These are phyloP conservation scores for Combretum micranthum DNA, from an alignment of 345 rosid genomes.

Conservation along the genomic window DNA sequence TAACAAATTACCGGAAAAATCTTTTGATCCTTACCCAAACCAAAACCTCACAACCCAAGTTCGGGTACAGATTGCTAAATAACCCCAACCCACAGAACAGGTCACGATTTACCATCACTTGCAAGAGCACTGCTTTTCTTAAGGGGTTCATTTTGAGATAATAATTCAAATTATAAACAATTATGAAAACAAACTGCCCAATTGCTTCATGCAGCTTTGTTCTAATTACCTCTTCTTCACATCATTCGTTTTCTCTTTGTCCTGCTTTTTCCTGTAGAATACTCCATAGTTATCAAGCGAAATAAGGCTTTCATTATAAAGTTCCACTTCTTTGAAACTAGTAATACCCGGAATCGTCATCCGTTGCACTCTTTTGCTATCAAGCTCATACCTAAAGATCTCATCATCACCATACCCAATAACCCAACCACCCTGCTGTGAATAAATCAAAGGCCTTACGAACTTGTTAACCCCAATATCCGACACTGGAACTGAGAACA, in stretches of 20 bases:
- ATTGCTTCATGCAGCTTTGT: background rate
- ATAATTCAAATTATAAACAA: background rate
- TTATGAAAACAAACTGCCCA: background rate
- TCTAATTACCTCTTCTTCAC: slow-evolving; percentile 6
- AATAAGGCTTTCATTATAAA: slow-evolving; percentile 12
- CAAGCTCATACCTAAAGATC: slow-evolving; percentile 11
- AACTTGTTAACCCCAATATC: slow-evolving; percentile 6
- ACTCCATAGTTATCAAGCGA: slow-evolving; percentile 10
- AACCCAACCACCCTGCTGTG: background rate
- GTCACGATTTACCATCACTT: too few species aligned
- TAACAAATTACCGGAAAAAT: too few species aligned
- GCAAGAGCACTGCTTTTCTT: too few species aligned
- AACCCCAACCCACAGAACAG: too few species aligned
- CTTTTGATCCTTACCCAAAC: too few species aligned
- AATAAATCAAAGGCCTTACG: slow-evolving; percentile 10
- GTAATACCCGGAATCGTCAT: slow-evolving; percentile 8
- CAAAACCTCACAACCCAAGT: too few species aligned
- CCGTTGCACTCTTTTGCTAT: background rate
- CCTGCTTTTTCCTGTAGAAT: slow-evolving; percentile 1
- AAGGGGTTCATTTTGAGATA: background rate
- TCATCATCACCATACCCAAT: slow-evolving; percentile 11
- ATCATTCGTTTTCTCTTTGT: background rate
- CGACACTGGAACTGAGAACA: slow-evolving; percentile 9
- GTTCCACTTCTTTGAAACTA: slow-evolving; percentile 10
- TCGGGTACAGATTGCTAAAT: too few species aligned